phyloP scores from a whole-genome alignment of 1,284 basidiomycete species.

The Leucoagaricus sp. region DNA sequence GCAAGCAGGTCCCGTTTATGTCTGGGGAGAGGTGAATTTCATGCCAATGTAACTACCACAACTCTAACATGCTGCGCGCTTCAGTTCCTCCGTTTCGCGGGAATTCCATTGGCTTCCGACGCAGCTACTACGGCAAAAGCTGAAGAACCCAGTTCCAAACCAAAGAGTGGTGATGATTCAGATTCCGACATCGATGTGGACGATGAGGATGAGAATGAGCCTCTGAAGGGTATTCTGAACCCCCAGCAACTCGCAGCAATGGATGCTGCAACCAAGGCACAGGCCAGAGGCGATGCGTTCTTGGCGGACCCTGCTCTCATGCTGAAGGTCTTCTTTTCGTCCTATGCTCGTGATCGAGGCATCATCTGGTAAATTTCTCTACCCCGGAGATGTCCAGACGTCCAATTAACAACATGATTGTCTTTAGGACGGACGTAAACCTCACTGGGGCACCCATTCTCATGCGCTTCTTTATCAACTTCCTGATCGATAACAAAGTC shows the following conservation, averaged over 20 bases:
- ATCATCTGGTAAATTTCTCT: slow-evolving; percentile 49
- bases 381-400: background rate
- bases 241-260: background rate
- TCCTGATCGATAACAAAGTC: slow-evolving; percentile 60
- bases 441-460: slow-evolving; percentile 52
- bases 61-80: no score
- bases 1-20: slow-evolving; percentile 42
- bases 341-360: slow-evolving; percentile 58
- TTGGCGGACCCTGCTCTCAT: slow-evolving; percentile 53
- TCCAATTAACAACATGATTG: background rate
- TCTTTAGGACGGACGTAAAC: slow-evolving; percentile 42
- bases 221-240: slow-evolving; percentile 6
- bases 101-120: background rate
- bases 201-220: slow-evolving; percentile 14
- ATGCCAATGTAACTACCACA: no score
- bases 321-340: slow-evolving; percentile 63
- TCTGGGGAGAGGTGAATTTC: slow-evolving; percentile 59
- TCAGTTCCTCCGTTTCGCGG: slow-evolving; percentile 18
- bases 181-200: slow-evolving; percentile 11
- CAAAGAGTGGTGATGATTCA: slow-evolving; percentile 5
- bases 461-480: slow-evolving; percentile 59
- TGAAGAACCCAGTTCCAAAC: background rate
- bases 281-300: slow-evolving; percentile 35
- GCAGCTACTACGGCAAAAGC: background rate
- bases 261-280: slow-evolving; percentile 9